These are phyloP conservation scores for Laguncularia racemosa DNA, from an alignment of 345 rosid species.

Conservation along the genomic window DNA sequence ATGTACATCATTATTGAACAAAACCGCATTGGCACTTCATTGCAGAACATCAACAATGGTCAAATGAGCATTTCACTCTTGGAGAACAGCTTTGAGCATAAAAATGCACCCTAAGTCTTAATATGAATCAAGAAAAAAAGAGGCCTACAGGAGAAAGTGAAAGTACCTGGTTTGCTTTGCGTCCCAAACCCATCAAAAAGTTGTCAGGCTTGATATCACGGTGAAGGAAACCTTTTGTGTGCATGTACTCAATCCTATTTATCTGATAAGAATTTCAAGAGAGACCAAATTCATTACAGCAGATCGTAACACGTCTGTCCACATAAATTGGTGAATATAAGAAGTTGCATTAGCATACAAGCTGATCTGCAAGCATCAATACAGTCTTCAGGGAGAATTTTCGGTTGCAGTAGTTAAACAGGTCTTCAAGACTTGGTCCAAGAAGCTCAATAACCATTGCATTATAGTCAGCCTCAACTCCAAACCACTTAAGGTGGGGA, in stretches of 20 bases:
- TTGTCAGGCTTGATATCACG: conserved; percentile 92
- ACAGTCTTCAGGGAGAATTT: conserved; percentile 71
- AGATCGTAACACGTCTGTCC: neutral
- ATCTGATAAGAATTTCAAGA: conserved; percentile 27
- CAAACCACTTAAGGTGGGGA: conserved; percentile 92
- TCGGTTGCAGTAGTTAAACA: conserved; percentile 79
- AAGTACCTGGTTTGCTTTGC: conserved; percentile 83
- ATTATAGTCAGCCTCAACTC: conserved; percentile 71
- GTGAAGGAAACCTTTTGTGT: conserved; percentile 72
- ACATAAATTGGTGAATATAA: conserved; percentile 1
- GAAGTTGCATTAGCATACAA: conserved; percentile 34
- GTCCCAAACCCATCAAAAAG: conserved; percentile 85
- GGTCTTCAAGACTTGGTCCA: conserved; percentile 86
- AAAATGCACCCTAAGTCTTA: neutral
- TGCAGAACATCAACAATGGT: no score
- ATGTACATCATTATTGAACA: no score
- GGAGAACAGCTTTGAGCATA: no score
- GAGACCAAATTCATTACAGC: conserved; percentile 1
- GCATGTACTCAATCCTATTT: conserved; percentile 87
- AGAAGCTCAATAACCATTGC: conserved; percentile 89
- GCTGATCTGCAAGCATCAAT: conserved; percentile 81
- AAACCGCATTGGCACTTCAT: no score
- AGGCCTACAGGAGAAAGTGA: neutral
- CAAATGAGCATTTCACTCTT: no score
- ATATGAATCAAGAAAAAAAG: neutral